phyloP scores from a whole-genome alignment of 164 flowering plant species.

The Malania oleifera region DNA sequence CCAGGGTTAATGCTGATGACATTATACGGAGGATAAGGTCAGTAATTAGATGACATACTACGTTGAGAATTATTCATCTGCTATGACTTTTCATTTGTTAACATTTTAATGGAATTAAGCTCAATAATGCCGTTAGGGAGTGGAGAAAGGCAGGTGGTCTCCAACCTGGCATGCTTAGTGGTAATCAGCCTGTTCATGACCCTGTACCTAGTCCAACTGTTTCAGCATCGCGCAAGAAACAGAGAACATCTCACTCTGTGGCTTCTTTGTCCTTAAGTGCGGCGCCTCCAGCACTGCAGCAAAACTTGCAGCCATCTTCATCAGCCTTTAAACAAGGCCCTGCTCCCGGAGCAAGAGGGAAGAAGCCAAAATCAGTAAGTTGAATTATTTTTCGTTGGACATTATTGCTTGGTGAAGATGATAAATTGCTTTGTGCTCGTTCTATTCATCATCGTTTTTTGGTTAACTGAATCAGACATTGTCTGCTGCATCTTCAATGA shows the following conservation, averaged over 20 bases:
- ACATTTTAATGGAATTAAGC: slow-evolving; percentile 7
- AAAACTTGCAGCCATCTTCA: slow-evolving; percentile 32
- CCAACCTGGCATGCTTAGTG: slow-evolving; percentile 27
- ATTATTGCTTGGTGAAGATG: not conserved
- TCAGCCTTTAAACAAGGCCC: slow-evolving; percentile 38
- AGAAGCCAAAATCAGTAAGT: slow-evolving; percentile 45
- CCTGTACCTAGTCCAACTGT: slow-evolving; percentile 38
- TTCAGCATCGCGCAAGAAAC: slow-evolving; percentile 42
- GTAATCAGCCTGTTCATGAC: slow-evolving; percentile 30
- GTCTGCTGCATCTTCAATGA: slow-evolving; percentile 14
- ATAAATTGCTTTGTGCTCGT: not conserved
- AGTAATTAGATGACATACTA: slow-evolving; percentile 3
- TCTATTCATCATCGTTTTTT: not conserved
- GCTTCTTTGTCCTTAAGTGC: slow-evolving; percentile 35
- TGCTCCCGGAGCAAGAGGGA: slow-evolving; percentile 29
- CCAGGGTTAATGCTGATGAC: slow-evolving; percentile 45
- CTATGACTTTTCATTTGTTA: not conserved
- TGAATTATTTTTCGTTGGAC: not conserved
- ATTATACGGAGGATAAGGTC: slow-evolving; percentile 38
- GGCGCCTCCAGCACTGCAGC: slow-evolving; percentile 37
- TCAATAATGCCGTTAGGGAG: slow-evolving; percentile 26
- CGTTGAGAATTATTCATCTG: not conserved
- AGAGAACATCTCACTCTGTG: slow-evolving; percentile 38
- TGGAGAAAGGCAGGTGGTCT: slow-evolving; percentile 40
- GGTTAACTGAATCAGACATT: not conserved